Percentiles rank a stretch among this genome's conserved stretches.
These are phyloP conservation scores for Aciculosporium take DNA, from an alignment of 2,329 filamentous ascomycete genomes.

Conservation along the genomic window DNA sequence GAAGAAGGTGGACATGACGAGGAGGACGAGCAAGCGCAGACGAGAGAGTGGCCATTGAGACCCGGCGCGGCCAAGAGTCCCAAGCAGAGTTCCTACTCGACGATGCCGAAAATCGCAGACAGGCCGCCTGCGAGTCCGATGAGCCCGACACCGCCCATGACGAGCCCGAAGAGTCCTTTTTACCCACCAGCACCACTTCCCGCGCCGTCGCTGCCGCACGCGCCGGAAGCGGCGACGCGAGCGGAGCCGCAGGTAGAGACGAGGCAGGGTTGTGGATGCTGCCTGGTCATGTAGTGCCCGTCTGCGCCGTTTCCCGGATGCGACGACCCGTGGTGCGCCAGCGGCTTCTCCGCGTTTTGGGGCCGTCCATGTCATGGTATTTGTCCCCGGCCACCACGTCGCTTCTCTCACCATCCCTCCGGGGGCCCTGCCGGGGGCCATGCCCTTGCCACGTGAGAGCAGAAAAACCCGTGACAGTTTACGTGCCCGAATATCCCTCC, in stretches of 20 bases:
- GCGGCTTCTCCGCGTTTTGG: background rate
- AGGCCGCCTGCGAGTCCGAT: constrained; percentile 19
- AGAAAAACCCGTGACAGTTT: too few species aligned
- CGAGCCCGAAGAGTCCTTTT: constrained; percentile 17
- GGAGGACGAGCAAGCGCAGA: constrained; percentile 18
- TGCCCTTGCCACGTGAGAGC: too few species aligned
- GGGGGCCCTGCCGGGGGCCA: too few species aligned
- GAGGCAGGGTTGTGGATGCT: constrained; percentile 34
- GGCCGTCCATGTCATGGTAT: background rate
- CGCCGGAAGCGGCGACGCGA: constrained; percentile 1
- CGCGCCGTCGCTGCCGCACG: constrained; percentile 10
- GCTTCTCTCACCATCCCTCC: too few species aligned
- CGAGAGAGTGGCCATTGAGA: constrained; percentile 47
- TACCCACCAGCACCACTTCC: constrained; percentile 5
- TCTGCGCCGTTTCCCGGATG: too few species aligned
- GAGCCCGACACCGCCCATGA: constrained; percentile 30
- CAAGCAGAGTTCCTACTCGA: constrained; percentile 39
- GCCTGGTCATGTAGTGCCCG: constrained; percentile 37
- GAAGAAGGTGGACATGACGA: constrained; percentile 10
- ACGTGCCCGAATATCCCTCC: too few species aligned
- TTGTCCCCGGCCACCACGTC: background rate
- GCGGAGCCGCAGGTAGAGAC: constrained; percentile 16
- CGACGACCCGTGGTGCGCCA: too few species aligned
- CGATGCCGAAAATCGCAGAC: constrained; percentile 43
- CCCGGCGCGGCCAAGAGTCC: constrained; percentile 32